A percentile compares a stretch with the other conserved stretches of the same genome.
Evolutionary conservation across 2,329 filamentous ascomycete species (phyloP).

Genomic region (Ophiostoma perfectum): DNA sequence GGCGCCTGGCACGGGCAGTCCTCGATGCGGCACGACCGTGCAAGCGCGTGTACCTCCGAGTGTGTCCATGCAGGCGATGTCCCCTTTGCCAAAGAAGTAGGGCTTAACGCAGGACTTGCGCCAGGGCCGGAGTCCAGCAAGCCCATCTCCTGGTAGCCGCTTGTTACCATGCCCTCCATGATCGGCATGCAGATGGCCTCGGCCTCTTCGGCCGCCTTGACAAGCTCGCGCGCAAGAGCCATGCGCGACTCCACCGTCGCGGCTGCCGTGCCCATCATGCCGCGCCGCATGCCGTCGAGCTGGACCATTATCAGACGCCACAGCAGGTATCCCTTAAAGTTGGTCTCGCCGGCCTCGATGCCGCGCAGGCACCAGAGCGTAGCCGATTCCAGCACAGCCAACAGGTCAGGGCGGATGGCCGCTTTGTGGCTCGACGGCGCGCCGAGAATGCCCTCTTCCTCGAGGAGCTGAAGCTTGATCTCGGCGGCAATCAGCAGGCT

Average conservation of each 20-base stretch:
- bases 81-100: too few species aligned
- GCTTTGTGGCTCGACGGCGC: neutral
- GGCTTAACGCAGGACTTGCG: neutral
- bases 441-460: neutral
- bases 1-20: constrained; percentile 18
- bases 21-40: constrained; percentile 11
- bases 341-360: constrained; percentile 40
- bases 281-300: constrained; percentile 39
- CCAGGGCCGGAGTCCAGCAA: neutral
- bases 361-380: constrained; percentile 19
- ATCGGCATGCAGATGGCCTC: neutral
- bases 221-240: neutral
- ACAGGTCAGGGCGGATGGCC: neutral
- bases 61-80: neutral
- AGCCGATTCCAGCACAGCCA: neutral
- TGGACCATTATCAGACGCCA: constrained; percentile 36
- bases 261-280: constrained; percentile 34
- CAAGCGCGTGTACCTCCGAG: neutral
- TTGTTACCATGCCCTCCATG: neutral
- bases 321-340: constrained; percentile 50
- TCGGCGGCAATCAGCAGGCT: neutral
- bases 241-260: constrained; percentile 23
- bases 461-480: neutral
- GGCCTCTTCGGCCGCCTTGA: neutral
- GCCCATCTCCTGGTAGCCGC: neutral